Base-by-base conservation (phyloP, 2,329 filamentous ascomycete species). In the Sporothrix humicola region DNA sequence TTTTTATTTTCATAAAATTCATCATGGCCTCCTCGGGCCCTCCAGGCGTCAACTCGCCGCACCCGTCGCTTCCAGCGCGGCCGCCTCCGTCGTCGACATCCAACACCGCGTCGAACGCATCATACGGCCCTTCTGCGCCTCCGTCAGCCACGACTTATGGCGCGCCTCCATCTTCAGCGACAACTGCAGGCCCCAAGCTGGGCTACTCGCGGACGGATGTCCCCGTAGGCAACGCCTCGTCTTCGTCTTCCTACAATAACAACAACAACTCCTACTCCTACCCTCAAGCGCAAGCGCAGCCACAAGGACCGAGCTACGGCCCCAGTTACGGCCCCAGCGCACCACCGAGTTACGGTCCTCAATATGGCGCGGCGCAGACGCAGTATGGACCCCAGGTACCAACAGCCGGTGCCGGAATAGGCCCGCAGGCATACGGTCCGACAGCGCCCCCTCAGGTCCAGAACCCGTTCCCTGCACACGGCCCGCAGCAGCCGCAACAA, bases 401-500 rank as follows among this genome's bases (percentile, higher is more conserved):
- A 17, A 12, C 50, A 15, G 59, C 17, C 17, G 44, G 31, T 54
- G 12, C 12, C 31, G 20, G 52, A 44, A 12, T 63, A 15, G 48
- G 50, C 7, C 79, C 84, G 2, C 73, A 75, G 69, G 75, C 81
- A 69, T 74, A 74, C 48, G 73, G 73, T 6, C 79, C 84, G 37
- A 87, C 84, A 68, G 83, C 87, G 20, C 83, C 89, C 12, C 83
- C 89, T 12, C 90, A 92, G 77, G 95, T 95, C 76, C 87, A 89
- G 74, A 97, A 97, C 80, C 93, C 95, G 0, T 97, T 97, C 80
- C 91, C 91, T 12, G 86, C 87, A 15, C 91, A 92, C 26, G 86
- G 85, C 75, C 82, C 78, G 20, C 73, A 65, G 59, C 68, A 26
- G 17, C 59, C 52, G 23, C 52, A 52, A 20, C 72, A 71, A n/a